Conservation (phyloP, 805 yeast genomes). For the Zygosaccharomyces gambellarensis region DNA sequence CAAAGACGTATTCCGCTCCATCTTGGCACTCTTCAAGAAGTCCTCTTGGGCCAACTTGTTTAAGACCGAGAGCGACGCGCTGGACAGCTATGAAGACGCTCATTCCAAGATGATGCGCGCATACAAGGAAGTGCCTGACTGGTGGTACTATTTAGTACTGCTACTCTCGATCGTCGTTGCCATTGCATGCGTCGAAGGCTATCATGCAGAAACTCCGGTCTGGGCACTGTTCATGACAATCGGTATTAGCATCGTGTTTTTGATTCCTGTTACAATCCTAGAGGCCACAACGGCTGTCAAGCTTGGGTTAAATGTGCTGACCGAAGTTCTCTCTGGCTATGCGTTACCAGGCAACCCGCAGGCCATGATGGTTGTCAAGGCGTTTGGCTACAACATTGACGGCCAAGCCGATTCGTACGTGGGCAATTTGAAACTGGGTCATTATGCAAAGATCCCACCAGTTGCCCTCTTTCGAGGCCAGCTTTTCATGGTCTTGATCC, state of each 20-base stretch:
- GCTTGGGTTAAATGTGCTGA: conserved; percentile 48
- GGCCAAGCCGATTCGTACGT: conserved; percentile 60
- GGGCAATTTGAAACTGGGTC: conserved; percentile 52
- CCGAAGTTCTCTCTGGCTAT: conserved; percentile 53
- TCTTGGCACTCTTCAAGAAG: conserved; percentile 13
- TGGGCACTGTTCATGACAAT: conserved; percentile 55
- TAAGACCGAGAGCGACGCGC: conserved; percentile 28
- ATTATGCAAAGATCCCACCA: conserved; percentile 56
- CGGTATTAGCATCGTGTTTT: conserved; percentile 44
- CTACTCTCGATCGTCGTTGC: conserved; percentile 42
- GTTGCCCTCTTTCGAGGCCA: conserved; percentile 50
- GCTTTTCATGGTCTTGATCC: conserved; percentile 33
- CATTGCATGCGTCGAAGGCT: conserved; percentile 36
- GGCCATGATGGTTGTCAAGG: conserved; percentile 49
- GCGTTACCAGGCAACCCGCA: conserved; percentile 52
- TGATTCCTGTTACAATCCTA: conserved; percentile 61
- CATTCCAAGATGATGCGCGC: conserved; percentile 52
- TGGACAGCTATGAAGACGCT: conserved; percentile 42
- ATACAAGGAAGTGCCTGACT: conserved; percentile 73
- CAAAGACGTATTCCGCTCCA: conserved; percentile 25
- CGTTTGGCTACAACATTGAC: conserved; percentile 54
- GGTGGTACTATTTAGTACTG: conserved; percentile 37
- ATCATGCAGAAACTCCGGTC: conserved; percentile 49
- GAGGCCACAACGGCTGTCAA: conserved; percentile 59
- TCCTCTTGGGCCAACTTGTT: conserved; percentile 27